phyloP scores from a whole-genome alignment of 306 rosid species.

The Medicago arabica region DNA sequence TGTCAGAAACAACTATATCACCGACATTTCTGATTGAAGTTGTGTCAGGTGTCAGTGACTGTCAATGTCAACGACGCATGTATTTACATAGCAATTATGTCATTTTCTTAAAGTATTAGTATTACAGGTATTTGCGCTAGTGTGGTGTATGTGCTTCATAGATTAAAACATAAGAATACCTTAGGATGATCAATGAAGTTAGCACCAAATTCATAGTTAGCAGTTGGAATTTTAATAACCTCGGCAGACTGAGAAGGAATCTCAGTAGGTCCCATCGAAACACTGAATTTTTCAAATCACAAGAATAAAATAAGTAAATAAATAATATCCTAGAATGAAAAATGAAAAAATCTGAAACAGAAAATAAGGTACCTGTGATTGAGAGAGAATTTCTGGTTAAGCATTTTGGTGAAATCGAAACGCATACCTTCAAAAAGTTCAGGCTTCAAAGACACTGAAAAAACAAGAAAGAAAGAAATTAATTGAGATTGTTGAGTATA shows the following conservation, averaged over 20 bases:
- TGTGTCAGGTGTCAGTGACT: too few relatives aligned
- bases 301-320: neutral
- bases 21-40: too few relatives aligned
- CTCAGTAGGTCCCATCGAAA: constrained; percentile 90
- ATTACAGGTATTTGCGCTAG: too few relatives aligned
- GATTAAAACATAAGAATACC: constrained; percentile 47
- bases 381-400: constrained; percentile 87
- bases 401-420: constrained; percentile 90
- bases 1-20: too few relatives aligned
- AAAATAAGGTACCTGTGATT: constrained; percentile 75
- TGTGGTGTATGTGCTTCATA: neutral
- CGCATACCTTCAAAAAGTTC: constrained; percentile 95
- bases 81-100: too few relatives aligned
- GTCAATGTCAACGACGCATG: too few relatives aligned
- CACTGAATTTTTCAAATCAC: constrained; percentile 49
- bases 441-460: constrained; percentile 96
- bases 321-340: neutral
- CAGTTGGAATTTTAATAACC: constrained; percentile 83
- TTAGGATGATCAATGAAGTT: constrained; percentile 92
- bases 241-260: constrained; percentile 90
- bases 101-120: too few relatives aligned
- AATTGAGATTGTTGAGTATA: constrained; percentile 10
- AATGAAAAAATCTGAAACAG: neutral
- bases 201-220: constrained; percentile 95
- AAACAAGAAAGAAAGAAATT: constrained; percentile 17